Conservation (phyloP, 441 rosid genomes). For the Capsella rubella region DNA sequence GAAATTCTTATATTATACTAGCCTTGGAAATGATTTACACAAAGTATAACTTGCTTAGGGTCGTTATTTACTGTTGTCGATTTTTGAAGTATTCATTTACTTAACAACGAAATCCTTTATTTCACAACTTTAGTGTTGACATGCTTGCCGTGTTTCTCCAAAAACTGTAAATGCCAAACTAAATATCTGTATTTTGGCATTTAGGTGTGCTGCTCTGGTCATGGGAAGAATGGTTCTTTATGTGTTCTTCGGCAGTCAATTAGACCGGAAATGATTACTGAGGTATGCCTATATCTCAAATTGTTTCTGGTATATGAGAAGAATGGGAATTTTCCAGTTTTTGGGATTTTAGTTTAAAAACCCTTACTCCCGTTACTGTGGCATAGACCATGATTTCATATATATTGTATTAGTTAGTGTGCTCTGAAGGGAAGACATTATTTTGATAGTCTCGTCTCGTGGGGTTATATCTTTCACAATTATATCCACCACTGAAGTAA, state of each 20-base stretch:
- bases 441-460: slow-evolving; percentile 25
- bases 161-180: slow-evolving; percentile 33
- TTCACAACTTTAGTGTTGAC: slow-evolving; percentile 27
- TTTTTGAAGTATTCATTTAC: slow-evolving; percentile 12
- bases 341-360: slow-evolving; percentile 2
- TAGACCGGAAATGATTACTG: slow-evolving; percentile 98
- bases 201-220: slow-evolving; percentile 99
- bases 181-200: slow-evolving; percentile 21
- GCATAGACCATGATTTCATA: slow-evolving; percentile 7
- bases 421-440: slow-evolving; percentile 24
- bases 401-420: slow-evolving; percentile 31
- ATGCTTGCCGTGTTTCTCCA: slow-evolving; percentile 23
- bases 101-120: slow-evolving; percentile 12
- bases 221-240: slow-evolving; percentile 94
- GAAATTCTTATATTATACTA: slow-evolving; percentile 22
- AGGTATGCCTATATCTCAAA: slow-evolving; percentile 58
- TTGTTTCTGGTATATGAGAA: slow-evolving; percentile 31
- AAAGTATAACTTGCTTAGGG: slow-evolving; percentile 9
- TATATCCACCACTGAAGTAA: slow-evolving; percentile 17
- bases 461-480: slow-evolving; percentile 35
- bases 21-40: slow-evolving; percentile 18
- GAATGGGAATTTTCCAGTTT: slow-evolving; percentile 6
- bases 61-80: slow-evolving; percentile 14
- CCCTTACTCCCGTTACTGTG: slow-evolving; percentile 19
- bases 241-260: slow-evolving; percentile 94